A percentile compares a stretch with the other conserved stretches of the same genome.
These are phyloP conservation scores for Lenwebbia sp. DNA, from an alignment of 345 rosid species.

Conservation along the genomic window DNA sequence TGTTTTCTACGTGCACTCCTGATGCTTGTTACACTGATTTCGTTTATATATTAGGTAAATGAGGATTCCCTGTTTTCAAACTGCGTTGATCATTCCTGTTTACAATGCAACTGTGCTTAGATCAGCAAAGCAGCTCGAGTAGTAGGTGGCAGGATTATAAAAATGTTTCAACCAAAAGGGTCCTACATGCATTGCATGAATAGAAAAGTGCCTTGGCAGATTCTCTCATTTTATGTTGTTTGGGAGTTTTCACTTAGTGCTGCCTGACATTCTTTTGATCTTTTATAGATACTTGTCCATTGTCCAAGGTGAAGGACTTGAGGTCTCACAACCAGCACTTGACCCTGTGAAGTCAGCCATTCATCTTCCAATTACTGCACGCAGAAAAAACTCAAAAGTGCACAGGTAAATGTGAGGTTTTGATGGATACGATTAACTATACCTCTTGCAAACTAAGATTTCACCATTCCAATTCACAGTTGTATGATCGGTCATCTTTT, in stretches of 20 bases:
- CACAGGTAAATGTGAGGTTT: conserved; percentile 42
- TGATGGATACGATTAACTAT: neutral
- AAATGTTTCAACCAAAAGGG: neutral
- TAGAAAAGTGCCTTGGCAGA: neutral
- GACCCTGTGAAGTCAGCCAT: conserved; percentile 66
- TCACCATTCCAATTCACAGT: neutral
- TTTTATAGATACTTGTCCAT: conserved; percentile 51
- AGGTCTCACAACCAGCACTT: conserved; percentile 94
- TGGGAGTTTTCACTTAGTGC: neutral
- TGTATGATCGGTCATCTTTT: neutral
- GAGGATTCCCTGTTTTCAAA: neutral
- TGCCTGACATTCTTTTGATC: neutral
- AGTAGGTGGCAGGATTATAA: neutral
- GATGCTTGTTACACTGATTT: neutral
- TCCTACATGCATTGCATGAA: neutral
- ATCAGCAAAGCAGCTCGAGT: neutral
- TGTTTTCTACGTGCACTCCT: neutral
- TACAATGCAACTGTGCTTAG: neutral
- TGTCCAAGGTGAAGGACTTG: conserved; percentile 65
- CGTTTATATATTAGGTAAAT: neutral
- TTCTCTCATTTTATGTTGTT: neutral
- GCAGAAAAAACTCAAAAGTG: conserved; percentile 30
- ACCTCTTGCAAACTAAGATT: neutral
- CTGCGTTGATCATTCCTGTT: neutral
- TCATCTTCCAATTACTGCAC: conserved; percentile 73